Percentiles rank a stretch among this genome's conserved stretches.
Conservation (phyloP, 2,329 filamentous ascomycete genomes). For the Cordyceps pruinosa region DNA sequence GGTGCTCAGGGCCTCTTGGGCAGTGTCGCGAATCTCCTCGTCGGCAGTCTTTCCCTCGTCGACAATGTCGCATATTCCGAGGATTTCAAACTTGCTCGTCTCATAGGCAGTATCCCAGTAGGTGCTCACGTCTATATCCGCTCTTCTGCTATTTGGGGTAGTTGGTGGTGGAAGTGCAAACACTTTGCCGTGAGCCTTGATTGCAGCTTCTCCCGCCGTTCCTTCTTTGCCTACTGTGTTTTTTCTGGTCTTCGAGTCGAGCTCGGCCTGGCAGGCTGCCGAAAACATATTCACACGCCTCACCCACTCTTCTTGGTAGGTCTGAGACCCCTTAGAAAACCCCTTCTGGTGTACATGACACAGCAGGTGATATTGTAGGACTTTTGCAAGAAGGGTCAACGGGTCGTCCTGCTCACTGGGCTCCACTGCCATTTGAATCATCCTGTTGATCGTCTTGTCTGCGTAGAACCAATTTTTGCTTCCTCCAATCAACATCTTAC, state of each 20-base stretch:
- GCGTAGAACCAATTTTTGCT: neutral
- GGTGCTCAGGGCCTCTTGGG: conserved; percentile 1
- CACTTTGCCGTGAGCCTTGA: neutral
- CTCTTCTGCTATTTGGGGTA: neutral
- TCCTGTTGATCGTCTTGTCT: neutral
- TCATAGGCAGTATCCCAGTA: neutral
- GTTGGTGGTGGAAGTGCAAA: neutral
- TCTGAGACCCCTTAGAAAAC: neutral
- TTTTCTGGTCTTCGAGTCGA: neutral
- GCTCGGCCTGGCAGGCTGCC: neutral
- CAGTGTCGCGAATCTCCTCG: neutral
- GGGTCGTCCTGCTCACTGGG: neutral
- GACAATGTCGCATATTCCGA: neutral
- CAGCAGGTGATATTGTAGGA: neutral
- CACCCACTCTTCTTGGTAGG: neutral
- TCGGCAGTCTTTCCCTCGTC: neutral
- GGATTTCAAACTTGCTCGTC: neutral
- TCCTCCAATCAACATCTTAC: neutral
- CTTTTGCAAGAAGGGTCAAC: neutral
- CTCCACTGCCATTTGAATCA: neutral
- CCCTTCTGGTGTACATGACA: neutral
- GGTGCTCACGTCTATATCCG: too few species aligned
- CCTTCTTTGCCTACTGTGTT: neutral
- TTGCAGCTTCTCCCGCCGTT: neutral
- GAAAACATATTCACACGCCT: neutral